Conservation (phyloP, 371 early-diverging fungal species). For the Mortierella sp. region DNA sequence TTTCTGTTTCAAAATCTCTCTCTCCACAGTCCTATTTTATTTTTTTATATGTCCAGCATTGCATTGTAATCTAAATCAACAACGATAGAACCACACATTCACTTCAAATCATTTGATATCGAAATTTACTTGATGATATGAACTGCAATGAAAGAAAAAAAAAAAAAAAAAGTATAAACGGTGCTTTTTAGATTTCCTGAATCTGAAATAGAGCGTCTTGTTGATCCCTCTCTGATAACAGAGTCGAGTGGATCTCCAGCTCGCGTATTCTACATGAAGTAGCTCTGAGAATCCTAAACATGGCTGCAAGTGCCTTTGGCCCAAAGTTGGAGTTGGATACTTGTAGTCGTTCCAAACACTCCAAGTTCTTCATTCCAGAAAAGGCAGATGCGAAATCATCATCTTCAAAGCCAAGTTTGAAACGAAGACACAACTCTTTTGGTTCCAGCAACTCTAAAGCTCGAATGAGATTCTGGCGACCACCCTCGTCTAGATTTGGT, state of each 20-base stretch:
- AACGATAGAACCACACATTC: slow-evolving; percentile 5
- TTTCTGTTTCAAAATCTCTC: neutral
- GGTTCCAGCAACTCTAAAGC: slow-evolving; percentile 23
- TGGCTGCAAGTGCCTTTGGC: slow-evolving; percentile 21
- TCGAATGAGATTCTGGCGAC: slow-evolving; percentile 20
- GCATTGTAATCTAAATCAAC: slow-evolving; percentile 19
- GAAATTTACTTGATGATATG: neutral
- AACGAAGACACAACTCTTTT: slow-evolving; percentile 18
- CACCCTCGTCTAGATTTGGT: neutral
- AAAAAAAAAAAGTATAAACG: too few relatives aligned
- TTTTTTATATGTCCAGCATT: slow-evolving; percentile 12
- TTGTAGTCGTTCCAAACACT: slow-evolving; percentile 19
- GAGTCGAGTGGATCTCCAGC: slow-evolving; percentile 8
- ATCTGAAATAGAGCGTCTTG: slow-evolving; percentile 12
- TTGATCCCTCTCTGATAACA: slow-evolving; percentile 10
- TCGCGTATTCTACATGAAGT: slow-evolving; percentile 24
- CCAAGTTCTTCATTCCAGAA: slow-evolving; percentile 27
- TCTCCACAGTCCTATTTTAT: neutral
- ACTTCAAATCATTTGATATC: neutral
- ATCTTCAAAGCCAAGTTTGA: slow-evolving; percentile 23
- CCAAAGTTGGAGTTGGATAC: slow-evolving; percentile 32
- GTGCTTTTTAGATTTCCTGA: slow-evolving; percentile 14
- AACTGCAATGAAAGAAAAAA: neutral
- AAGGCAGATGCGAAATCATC: slow-evolving; percentile 32
- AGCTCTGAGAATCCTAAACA: slow-evolving; percentile 18